Evolutionary conservation across 129 eudicot species (phyloP).

Genomic region (Arctium lappa): DNA sequence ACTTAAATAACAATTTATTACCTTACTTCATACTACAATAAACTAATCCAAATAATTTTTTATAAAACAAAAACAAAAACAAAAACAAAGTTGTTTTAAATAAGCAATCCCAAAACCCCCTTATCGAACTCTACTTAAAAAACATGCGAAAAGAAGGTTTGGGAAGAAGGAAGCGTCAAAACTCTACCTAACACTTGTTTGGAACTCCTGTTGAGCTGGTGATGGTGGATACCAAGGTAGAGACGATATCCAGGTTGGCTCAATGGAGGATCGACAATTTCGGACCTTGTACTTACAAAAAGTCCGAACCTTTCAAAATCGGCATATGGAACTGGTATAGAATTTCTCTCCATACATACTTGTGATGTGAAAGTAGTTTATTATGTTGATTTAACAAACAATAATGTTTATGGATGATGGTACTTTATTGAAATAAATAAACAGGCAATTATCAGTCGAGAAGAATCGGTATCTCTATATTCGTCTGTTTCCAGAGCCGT

Average conservation of each 20-base stretch:
- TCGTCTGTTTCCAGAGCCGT: slow-evolving; percentile 72
- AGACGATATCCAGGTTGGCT: slow-evolving; percentile 77
- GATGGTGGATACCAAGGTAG: slow-evolving; percentile 84
- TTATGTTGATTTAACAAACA: background rate
- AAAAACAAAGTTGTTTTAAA: no score
- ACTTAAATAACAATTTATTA: no score
- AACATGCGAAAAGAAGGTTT: no score
- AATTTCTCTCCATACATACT: background rate
- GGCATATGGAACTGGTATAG: slow-evolving; percentile 87
- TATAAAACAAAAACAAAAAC: no score
- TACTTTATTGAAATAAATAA: background rate
- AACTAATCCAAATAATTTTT: no score
- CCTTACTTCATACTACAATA: no score
- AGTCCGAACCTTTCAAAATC: slow-evolving; percentile 86
- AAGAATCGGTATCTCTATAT: slow-evolving; percentile 66
- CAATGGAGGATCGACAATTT: slow-evolving; percentile 90
- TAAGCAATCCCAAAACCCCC: no score
- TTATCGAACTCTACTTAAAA: no score
- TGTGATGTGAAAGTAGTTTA: no score
- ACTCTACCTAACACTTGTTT: no score
- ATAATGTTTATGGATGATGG: background rate
- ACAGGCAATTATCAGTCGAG: slow-evolving; percentile 79
- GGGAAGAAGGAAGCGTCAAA: no score
- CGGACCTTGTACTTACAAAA: slow-evolving; percentile 63
- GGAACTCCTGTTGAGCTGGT: background rate